A percentile compares a stretch with the other conserved stretches of the same genome.
phyloP scores from a whole-genome alignment of 805 yeast genomes.

The Sungouiella blattae region DNA sequence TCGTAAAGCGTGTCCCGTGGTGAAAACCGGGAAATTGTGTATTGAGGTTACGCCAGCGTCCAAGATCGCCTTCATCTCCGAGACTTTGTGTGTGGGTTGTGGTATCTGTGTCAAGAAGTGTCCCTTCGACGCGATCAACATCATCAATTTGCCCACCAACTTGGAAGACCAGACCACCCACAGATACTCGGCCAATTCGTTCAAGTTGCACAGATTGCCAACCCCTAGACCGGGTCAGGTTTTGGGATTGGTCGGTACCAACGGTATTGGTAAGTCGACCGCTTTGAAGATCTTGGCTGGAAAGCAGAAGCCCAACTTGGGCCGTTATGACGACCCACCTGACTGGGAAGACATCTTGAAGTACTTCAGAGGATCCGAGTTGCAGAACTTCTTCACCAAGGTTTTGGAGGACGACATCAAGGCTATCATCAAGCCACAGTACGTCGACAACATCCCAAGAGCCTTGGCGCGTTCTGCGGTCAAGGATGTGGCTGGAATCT shows the following conservation, averaged over 20 bases:
- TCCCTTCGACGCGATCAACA: constrained; percentile 95
- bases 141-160: constrained; percentile 94
- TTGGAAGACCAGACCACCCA: constrained; percentile 91
- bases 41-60: constrained; percentile 90
- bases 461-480: constrained; percentile 86
- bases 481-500: constrained; percentile 79
- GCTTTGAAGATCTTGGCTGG: constrained; percentile 96
- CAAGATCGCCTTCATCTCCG: constrained; percentile 90
- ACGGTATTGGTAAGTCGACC: constrained; percentile 98
- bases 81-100: constrained; percentile 94
- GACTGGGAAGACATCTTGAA: constrained; percentile 93
- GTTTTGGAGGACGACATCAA: constrained; percentile 89
- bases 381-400: constrained; percentile 93
- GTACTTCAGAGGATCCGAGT: constrained; percentile 93
- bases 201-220: constrained; percentile 94
- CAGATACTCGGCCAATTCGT: constrained; percentile 96
- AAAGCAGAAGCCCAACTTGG: constrained; percentile 95
- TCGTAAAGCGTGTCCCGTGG: constrained; percentile 95
- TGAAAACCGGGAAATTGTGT: constrained; percentile 95
- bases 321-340: constrained; percentile 92
- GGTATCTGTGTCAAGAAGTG: constrained; percentile 99
- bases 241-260: constrained; percentile 94
- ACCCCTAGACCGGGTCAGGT: constrained; percentile 99
- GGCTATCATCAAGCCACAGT: constrained; percentile 98
- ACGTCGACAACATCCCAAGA: constrained; percentile 95